Percentiles rank a stretch among this genome's conserved stretches.
These are phyloP conservation scores for Coemansia linderi DNA, from an alignment of 371 early-diverging fungal species.

Conservation along the genomic window DNA sequence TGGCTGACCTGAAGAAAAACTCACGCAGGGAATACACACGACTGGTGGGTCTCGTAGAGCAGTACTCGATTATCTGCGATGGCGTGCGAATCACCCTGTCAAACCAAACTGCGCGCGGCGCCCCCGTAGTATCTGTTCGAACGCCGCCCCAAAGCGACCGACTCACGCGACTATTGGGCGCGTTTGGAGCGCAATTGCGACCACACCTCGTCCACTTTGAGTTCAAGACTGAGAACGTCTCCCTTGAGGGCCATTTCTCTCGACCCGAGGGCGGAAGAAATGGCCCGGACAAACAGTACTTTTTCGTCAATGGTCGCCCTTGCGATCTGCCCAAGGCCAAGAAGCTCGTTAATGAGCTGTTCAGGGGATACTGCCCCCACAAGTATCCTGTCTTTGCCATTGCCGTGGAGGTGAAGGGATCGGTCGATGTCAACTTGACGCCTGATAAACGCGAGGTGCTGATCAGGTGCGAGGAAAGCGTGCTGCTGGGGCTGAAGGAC, in stretches of 20 bases:
- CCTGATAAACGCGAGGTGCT: conserved; percentile 93
- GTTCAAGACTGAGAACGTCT: conserved; percentile 26
- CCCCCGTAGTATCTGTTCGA: conserved; percentile 6
- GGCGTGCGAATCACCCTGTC: conserved; percentile 67
- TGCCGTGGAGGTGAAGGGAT: conserved; percentile 65
- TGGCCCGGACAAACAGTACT: conserved; percentile 80
- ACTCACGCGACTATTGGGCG: conserved; percentile 69
- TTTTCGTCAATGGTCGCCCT: conserved; percentile 88
- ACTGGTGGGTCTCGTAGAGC: conserved; percentile 80
- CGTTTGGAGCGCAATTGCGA: conserved; percentile 72
- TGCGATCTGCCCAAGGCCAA: conserved; percentile 72
- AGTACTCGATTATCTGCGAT: conserved; percentile 77
- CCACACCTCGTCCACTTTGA: conserved; percentile 61
- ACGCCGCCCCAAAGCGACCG: conserved; percentile 32
- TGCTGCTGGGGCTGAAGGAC: conserved; percentile 63
- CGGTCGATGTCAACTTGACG: conserved; percentile 87
- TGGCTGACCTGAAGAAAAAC: conserved; percentile 80
- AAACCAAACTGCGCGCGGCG: conserved; percentile 72
- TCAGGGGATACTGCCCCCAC: conserved; percentile 64
- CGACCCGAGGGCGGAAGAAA: conserved; percentile 73
- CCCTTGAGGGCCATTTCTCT: conserved; percentile 64
- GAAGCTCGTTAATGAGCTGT: conserved; percentile 79
- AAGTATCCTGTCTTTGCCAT: conserved; percentile 82
- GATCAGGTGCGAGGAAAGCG: conserved; percentile 69
- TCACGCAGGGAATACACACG: conserved; percentile 77